Base-by-base conservation (phyloP, 139 green algal genomes). In the Pleodorina starrii region DNA sequence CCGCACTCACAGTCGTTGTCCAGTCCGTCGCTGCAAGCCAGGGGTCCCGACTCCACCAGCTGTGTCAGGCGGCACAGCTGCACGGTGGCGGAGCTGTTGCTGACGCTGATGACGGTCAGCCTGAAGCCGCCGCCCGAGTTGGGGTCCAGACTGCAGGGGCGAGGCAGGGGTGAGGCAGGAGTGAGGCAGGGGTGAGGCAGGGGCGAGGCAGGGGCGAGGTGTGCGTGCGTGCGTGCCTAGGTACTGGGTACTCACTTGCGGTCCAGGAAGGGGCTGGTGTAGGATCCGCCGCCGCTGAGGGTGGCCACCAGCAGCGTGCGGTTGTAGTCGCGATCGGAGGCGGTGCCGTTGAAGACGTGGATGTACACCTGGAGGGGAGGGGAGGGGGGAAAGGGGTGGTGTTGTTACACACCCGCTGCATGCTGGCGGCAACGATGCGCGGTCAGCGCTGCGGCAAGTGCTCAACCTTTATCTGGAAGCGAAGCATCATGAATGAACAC, bases 281-380 rank as follows among this genome's bases (percentile, higher is more conserved):
- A 86, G 23, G 17, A 16, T 17, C 25, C 35, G 27, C 42, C 42
- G 16, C 9, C 2, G 57, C 27, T 17, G 7, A 86, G 79, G 6
- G n/a, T 29, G 9, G 38, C 79, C 27, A 86, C 40, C 32, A 86
- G 36, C 9, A 75, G 57, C 6, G 79, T 86, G 38, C 79, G 79
- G 57, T 86, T 86, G 57, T 75, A 86, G 51, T 86, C 79, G 25
- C 79, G 79, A 5, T 73, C 51, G 6, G 11, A 40, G 10, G 78
- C 78, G 21, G 60, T 87, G 60, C 83, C 83, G 83, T 88, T 88
- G 83, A 81, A 88, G 2, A 19, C 1, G 66, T 88, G 83, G 0
- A 88, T 29, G 16, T 68, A 77, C 0, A 88, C 80, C 80, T 87
- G 54, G 32, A 32, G 25, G 10, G 48, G 12, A 12, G 12, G 48